phyloP scores from a whole-genome alignment of 2,329 filamentous ascomycete genomes.

The Ustilaginoidea virens region DNA sequence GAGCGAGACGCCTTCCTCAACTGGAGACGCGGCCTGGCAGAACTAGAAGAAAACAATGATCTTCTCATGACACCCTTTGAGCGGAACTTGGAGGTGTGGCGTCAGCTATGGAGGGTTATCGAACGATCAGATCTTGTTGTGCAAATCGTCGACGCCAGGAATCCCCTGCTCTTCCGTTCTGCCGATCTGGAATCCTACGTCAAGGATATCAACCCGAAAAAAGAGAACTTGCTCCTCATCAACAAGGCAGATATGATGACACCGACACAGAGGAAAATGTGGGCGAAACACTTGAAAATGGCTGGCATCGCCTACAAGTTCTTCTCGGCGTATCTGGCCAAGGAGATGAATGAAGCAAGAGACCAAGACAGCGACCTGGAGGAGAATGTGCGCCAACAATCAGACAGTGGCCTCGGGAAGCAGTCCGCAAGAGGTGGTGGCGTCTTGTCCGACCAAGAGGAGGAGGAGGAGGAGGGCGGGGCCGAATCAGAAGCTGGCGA shows the following conservation, averaged over 20 bases:
- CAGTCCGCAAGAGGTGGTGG: constrained; percentile 9
- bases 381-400: constrained; percentile 10
- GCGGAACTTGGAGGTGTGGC: constrained; percentile 93
- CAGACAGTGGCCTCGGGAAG: constrained; percentile 13
- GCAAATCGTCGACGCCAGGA: constrained; percentile 94
- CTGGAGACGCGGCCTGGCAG: constrained; percentile 82
- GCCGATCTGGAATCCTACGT: constrained; percentile 91
- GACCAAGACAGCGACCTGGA: constrained; percentile 35
- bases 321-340: constrained; percentile 87
- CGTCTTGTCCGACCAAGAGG: constrained; percentile 9
- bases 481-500: constrained; percentile 19
- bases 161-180: constrained; percentile 84
- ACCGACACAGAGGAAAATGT: constrained; percentile 59
- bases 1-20: constrained; percentile 72
- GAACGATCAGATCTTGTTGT: constrained; percentile 91
- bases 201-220: constrained; percentile 75
- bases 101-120: constrained; percentile 94
- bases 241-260: constrained; percentile 99
- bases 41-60: constrained; percentile 87
- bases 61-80: constrained; percentile 96
- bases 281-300: constrained; percentile 75
- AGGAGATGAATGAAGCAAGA: constrained; percentile 69
- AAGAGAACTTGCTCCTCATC: constrained; percentile 82
- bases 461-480: constrained; percentile 22
- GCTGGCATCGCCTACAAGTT: constrained; percentile 82